These are phyloP conservation scores for Monosporascus sp. DNA, from an alignment of 2,329 filamentous ascomycete species.

Conservation along the genomic window DNA sequence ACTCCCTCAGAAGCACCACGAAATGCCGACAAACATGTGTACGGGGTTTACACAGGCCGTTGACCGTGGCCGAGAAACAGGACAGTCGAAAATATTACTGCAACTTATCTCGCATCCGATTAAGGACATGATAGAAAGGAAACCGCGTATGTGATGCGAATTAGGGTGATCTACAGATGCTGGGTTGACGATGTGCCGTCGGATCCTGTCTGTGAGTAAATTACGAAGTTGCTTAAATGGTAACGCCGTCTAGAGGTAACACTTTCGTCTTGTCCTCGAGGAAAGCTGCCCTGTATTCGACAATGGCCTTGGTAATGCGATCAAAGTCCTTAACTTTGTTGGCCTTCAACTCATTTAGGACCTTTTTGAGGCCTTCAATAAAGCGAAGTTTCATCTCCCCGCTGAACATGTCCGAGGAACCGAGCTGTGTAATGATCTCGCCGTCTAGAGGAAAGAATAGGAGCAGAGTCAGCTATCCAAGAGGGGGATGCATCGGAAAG, in stretches of 20 bases:
- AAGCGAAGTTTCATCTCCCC: slow-evolving; percentile 57
- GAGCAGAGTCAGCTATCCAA: slow-evolving; percentile 43
- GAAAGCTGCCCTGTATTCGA: slow-evolving; percentile 61
- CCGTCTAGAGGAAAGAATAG: slow-evolving; percentile 52
- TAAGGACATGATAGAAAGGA: slow-evolving; percentile 6
- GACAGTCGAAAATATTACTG: background rate
- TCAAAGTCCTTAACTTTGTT: slow-evolving; percentile 61
- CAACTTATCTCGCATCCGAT: background rate
- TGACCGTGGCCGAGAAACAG: background rate
- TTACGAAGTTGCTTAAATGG: slow-evolving; percentile 25
- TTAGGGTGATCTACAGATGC: slow-evolving; percentile 18
- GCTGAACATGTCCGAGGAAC: slow-evolving; percentile 58
- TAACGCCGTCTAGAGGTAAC: slow-evolving; percentile 49
- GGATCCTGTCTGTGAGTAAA: slow-evolving; percentile 16
- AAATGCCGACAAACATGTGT: background rate
- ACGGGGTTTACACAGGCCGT: background rate
- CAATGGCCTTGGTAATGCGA: slow-evolving; percentile 60
- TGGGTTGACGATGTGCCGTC: slow-evolving; percentile 2
- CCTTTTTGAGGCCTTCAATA: slow-evolving; percentile 54
- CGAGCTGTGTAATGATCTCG: slow-evolving; percentile 67
- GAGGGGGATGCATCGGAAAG: slow-evolving; percentile 29
- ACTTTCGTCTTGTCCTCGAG: slow-evolving; percentile 60
- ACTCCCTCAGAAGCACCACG: background rate
- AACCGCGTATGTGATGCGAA: slow-evolving; percentile 3
- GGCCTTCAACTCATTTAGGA: slow-evolving; percentile 55